phyloP scores from a whole-genome alignment of 129 eudicot species.

The carrot (Daucus carota) region DH1_v3.0 NC_030384.2:32389001-32389500 shows the following conservation, averaged over 20 bases:
- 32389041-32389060: neutral
- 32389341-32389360: too few species aligned
- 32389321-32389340: too few species aligned
- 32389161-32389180: neutral
- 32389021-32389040: neutral
- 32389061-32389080: neutral
- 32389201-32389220: too few species aligned
- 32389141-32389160: neutral
- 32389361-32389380: too few species aligned
- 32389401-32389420: too few species aligned
- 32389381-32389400: too few species aligned
- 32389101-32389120: neutral
- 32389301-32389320: too few species aligned
- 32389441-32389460: too few species aligned
- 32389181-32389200: neutral
- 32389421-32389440: too few species aligned
- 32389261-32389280: neutral
- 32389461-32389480: too few species aligned
- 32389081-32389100: neutral
- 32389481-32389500: too few species aligned
- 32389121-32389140: neutral
- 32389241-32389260: neutral
- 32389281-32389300: neutral
- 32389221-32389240: neutral
- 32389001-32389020: slow-evolving; percentile 15